Conservation (phyloP, 495 filamentous ascomycete species). For the Penicillium turbatum region DNA sequence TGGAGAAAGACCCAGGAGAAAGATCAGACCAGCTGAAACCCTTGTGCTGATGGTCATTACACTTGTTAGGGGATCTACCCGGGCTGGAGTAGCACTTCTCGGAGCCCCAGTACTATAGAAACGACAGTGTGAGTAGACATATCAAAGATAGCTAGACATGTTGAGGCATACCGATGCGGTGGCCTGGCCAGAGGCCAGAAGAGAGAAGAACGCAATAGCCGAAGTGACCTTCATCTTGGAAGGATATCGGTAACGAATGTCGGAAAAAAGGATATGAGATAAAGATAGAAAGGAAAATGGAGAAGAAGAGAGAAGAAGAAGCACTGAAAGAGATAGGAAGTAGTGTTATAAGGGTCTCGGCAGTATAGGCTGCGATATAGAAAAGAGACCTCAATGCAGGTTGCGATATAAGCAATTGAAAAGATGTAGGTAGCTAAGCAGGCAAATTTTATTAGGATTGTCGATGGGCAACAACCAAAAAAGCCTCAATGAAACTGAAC, state of each 20-base stretch:
- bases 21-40: constrained; percentile 73
- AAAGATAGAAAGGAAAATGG: not conserved
- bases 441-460: constrained; percentile 3
- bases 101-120: constrained; percentile 49
- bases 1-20: constrained; percentile 53
- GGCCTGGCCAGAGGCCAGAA: constrained; percentile 29
- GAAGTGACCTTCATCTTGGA: constrained; percentile 28
- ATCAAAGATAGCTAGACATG: not conserved
- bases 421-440: not conserved
- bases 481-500: constrained; percentile 1
- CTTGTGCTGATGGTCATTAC: constrained; percentile 56
- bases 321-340: constrained; percentile 1
- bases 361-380: not conserved
- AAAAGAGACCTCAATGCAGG: not conserved
- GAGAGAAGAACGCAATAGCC: constrained; percentile 26
- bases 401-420: not conserved
- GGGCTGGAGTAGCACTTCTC: constrained; percentile 62
- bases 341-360: not conserved
- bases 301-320: constrained; percentile 9
- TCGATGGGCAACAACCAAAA: not conserved
- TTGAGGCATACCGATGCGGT: constrained; percentile 23
- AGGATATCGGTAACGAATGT: constrained; percentile 17
- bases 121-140: constrained; percentile 7
- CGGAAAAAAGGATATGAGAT: not conserved
- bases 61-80: constrained; percentile 71